Evolutionary conservation across 306 rosid genomes (phyloP).

Genomic region (Trichosanthes truncata): DNA sequence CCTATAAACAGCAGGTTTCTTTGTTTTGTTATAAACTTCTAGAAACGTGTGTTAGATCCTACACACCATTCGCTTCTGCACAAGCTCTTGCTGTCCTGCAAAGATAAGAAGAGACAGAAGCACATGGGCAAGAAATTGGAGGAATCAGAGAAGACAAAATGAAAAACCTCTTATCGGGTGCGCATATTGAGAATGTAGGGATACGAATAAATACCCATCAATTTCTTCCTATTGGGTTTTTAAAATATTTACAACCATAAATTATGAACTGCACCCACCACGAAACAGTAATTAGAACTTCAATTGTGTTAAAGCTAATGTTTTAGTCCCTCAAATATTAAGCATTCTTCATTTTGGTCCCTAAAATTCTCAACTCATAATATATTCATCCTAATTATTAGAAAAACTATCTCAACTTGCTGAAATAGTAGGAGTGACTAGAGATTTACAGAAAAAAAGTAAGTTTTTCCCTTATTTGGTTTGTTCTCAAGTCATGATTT

Average conservation of each 20-base stretch:
- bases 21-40: not conserved
- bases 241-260: not conserved
- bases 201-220: not conserved
- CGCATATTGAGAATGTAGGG: not conserved
- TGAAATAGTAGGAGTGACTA: not conserved
- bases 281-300: not conserved
- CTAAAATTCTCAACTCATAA: not conserved
- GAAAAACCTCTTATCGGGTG: not conserved
- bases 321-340: not conserved
- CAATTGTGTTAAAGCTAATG: not conserved
- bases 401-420: not conserved
- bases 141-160: not conserved
- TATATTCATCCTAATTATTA: not conserved
- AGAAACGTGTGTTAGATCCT: not conserved
- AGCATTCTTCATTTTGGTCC: not conserved
- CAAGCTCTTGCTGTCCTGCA: not conserved
- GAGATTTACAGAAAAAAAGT: not conserved
- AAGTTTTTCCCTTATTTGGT: not conserved
- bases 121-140: not conserved
- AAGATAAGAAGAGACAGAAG: constrained; percentile 6
- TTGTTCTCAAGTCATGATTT: not conserved
- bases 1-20: not conserved
- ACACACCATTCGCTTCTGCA: not conserved
- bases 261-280: not conserved
- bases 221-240: not conserved